Evolutionary conservation across 306 rosid species (phyloP), one percentile per base, ranked within the genome.

Genomic region (Malus asiatica): DNA sequence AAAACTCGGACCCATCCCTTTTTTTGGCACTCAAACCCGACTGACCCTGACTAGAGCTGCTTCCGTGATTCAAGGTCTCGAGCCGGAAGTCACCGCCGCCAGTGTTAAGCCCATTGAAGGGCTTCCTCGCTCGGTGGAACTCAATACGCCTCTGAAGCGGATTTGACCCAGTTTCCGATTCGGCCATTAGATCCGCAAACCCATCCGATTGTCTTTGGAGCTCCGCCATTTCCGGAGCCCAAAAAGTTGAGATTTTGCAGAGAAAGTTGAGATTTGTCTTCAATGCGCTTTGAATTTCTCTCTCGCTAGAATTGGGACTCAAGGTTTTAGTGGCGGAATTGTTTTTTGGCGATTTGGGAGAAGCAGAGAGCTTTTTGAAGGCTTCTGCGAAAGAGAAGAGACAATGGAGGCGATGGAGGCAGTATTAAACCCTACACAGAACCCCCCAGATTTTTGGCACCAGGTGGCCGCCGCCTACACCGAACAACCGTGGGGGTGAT

Each of bases 381-480:
- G 89, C 89, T 88, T 84, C 86, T 80, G 89, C 78, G 66, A 80
- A 20, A 85, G 87, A 83, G 83, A 3, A 13, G 61, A 38, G 30
- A 65, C 4, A 12, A 32, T 1, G 61, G 65, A 7, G 20, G 20
- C 1, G 55, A 40, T 9, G 52, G 77, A 71, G 71, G 68, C 77
- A 74, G 83, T 85, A 78, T 82, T 88, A 93, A 93, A 91, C 98
- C 98, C 98, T 90, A 90, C 94, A 64, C 8, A 52, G 66, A n/a
- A 30, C 25, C 11, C 44, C 51, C 57, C 20, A 68, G 61, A 68
- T 76, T 74, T 82, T 85, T 22, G 85, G 77, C 29, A 18, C 18
- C 45, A 66, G 20, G 51, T 27, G 27, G 52, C 44, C 20, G 55
- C 20, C 19, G 55, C n/a, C 20, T 60, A 60, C 55, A 29, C 7